Evolutionary conservation across 2,329 filamentous ascomycete genomes (phyloP).

Genomic region (Venturiaceae sp.): DNA sequence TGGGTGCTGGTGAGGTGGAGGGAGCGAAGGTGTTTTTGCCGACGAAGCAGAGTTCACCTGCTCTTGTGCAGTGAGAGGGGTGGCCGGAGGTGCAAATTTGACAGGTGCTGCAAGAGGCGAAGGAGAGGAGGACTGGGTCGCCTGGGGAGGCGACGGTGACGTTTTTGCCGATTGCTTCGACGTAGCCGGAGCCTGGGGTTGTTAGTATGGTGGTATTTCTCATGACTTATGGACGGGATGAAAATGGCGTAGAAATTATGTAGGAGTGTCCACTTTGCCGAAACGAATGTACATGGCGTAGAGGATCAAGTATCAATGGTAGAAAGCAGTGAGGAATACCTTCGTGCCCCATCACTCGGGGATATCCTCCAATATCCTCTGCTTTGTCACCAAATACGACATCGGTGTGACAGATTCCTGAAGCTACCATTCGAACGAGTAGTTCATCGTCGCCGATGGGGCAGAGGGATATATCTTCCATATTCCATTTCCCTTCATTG

Average conservation of each 20-base stretch:
- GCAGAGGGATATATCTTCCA: slow-evolving; percentile 26
- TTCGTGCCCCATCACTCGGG: slow-evolving; percentile 8
- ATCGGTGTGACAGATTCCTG: slow-evolving; percentile 48
- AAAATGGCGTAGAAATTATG: neutral
- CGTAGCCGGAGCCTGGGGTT: slow-evolving; percentile 33
- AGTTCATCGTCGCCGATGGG: slow-evolving; percentile 36
- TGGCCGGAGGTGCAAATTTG: slow-evolving; percentile 1
- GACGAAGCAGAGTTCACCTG: slow-evolving; percentile 2
- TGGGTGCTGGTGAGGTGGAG: slow-evolving; percentile 24
- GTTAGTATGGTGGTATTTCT: slow-evolving; percentile 8
- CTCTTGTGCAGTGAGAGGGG: slow-evolving; percentile 4
- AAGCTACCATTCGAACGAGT: slow-evolving; percentile 43
- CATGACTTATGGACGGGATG: neutral
- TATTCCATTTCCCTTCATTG: slow-evolving; percentile 27
- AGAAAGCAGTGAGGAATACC: too few species aligned
- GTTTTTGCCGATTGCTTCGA: slow-evolving; percentile 32
- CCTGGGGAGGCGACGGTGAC: slow-evolving; percentile 27
- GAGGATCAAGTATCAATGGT: neutral
- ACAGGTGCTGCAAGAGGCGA: slow-evolving; percentile 1
- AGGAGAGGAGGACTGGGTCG: slow-evolving; percentile 6
- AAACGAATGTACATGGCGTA: neutral
- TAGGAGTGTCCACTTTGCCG: too few species aligned
- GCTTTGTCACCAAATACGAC: slow-evolving; percentile 33
- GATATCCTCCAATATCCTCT: slow-evolving; percentile 9
- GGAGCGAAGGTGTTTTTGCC: slow-evolving; percentile 32